These are phyloP conservation scores for Pseudovirgaria hyperparasitica DNA, from an alignment of 2,329 filamentous ascomycete species.

Conservation along the genomic window DNA sequence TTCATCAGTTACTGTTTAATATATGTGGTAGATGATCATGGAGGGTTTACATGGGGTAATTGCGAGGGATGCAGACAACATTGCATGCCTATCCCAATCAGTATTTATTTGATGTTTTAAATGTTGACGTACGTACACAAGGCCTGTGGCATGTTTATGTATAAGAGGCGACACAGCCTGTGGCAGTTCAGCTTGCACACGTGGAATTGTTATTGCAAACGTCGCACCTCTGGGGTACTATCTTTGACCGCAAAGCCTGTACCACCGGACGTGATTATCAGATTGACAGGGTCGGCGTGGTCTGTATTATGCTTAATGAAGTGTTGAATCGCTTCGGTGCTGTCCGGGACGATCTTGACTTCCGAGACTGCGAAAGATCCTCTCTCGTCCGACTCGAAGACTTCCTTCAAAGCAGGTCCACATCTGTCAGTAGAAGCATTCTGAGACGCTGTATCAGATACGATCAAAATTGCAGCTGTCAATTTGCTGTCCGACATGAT, in stretches of 20 bases:
- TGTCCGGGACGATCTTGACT: conserved; percentile 69
- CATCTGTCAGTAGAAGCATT: conserved; percentile 71
- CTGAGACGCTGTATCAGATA: conserved; percentile 79
- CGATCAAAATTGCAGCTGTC: conserved; percentile 65
- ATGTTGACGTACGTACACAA: conserved; percentile 47
- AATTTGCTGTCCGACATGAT: conserved; percentile 34
- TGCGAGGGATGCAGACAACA: conserved; percentile 71
- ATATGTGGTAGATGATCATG: background rate
- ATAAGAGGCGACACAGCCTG: conserved; percentile 69
- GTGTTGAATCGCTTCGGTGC: conserved; percentile 59
- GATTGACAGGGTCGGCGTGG: conserved; percentile 45
- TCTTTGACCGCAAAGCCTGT: conserved; percentile 85
- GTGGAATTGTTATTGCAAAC: conserved; percentile 1
- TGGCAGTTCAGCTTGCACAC: too few species aligned
- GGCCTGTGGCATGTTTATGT: conserved; percentile 73
- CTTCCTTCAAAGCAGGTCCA: conserved; percentile 50
- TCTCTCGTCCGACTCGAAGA: conserved; percentile 54
- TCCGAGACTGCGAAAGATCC: conserved; percentile 59
- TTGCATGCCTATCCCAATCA: conserved; percentile 56
- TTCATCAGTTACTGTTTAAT: conserved; percentile 9
- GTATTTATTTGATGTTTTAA: background rate
- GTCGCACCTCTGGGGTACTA: conserved; percentile 70
- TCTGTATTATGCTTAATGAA: conserved; percentile 65
- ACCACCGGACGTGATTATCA: conserved; percentile 81
- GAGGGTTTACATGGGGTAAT: conserved; percentile 72